Evolutionary conservation across 495 filamentous ascomycete species (phyloP), one percentile per base, ranked within the genome.

Genomic region (Penicillium roqueforti): DNA sequence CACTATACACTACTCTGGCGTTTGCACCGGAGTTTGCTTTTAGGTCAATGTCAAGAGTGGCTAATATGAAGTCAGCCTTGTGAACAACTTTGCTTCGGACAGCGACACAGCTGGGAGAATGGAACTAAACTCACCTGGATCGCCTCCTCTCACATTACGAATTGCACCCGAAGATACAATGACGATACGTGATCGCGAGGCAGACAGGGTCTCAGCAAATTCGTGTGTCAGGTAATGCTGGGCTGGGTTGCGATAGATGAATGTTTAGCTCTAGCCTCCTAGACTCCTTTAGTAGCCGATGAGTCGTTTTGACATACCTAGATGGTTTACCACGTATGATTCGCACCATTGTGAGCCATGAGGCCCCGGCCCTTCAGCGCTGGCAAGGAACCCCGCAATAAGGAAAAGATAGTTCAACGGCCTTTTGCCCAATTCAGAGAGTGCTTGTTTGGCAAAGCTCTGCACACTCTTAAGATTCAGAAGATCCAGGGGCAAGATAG

Each of bases 101-200:
- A n/a, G 14, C n/a, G 14, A 36, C 32, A 16, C n/a, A 9, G 16
- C 14, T 22, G 22, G 6, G 22, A 29, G 16, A 1, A 3, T 40
- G 16, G 10, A 23, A 23, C 18, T 13, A 11, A 16, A 59, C 60
- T 49, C 37, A 68, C 66, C 47, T 3, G 63, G 56, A 39, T 68
- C 58, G 23, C 64, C 56, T 20, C 20, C 51, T 19, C 66, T 50
- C 10, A 68, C 56, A 34, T 44, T 60, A n/a, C 63, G 63, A 26
- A 68, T 64, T 1, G 63, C 53, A 5, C 66, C 66, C 4, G 66
- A 68, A 6, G 66, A 68, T 39, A 68, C 66, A 25, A 68, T n/a
- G 34, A 64, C 50, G 19, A 68, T 28, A n/a, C 66, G 63, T 13
- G 63, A 58, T 18, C 60, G 28, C 22, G 63, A 68, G 6, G 58